Percentiles rank a stretch among this genome's conserved stretches.
These are phyloP conservation scores for Ascocoryne sarcoides DNA, from an alignment of 2,329 filamentous ascomycete genomes.

Conservation along the genomic window DNA sequence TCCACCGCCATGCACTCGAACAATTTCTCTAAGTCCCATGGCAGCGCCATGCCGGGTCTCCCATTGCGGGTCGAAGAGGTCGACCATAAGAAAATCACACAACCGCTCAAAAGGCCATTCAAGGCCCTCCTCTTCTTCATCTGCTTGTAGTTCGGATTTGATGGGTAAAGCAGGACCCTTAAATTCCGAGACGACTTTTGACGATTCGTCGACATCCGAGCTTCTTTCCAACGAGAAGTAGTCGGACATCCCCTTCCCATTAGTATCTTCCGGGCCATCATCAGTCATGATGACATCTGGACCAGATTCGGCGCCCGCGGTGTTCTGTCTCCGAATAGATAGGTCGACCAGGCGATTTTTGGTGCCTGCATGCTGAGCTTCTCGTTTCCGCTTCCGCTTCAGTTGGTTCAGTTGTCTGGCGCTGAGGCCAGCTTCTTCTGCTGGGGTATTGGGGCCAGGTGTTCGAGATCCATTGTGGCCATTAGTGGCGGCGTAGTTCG, in stretches of 20 bases:
- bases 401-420: conserved; percentile 90
- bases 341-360: conserved; percentile 88
- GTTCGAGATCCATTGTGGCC: conserved; percentile 32
- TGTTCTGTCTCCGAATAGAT: conserved; percentile 45
- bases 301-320: conserved; percentile 12
- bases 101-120: conserved; percentile 94
- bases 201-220: conserved; percentile 73
- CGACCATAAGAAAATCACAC: conserved; percentile 87
- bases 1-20: conserved; percentile 83
- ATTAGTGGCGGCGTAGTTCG: conserved; percentile 24
- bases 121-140: conserved; percentile 65
- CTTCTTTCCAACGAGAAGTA: conserved; percentile 86
- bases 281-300: conserved; percentile 39
- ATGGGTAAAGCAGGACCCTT: conserved; percentile 76
- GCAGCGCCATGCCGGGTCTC: conserved; percentile 93
- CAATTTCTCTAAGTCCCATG: conserved; percentile 85
- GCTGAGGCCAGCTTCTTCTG: conserved; percentile 68
- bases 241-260: conserved; percentile 56
- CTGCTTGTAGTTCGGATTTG: conserved; percentile 76
- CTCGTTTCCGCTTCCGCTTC: conserved; percentile 87
- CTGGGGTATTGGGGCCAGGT: conserved; percentile 23
- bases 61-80: conserved; percentile 90
- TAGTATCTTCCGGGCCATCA: conserved; percentile 48
- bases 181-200: conserved; percentile 90
- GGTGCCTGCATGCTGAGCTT: conserved; percentile 79